Conservation (phyloP, 805 yeast genomes). For the Cyberlindnera japonica region DNA sequence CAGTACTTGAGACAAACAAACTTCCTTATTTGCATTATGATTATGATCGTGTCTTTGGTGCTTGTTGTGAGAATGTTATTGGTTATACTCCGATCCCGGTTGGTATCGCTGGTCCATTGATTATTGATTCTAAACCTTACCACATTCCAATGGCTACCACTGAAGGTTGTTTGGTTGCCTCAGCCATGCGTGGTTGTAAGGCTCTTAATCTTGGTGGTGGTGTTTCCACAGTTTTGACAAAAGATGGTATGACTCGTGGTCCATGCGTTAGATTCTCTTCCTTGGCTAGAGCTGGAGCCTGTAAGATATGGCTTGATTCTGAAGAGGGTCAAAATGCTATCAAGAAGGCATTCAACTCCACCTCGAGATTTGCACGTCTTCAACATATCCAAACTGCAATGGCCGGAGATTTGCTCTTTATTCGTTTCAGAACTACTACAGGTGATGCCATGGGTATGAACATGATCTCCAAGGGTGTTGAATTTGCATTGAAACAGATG, state of each 20-base stretch:
- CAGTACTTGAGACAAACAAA: conserved; percentile 64
- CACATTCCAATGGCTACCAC: conserved; percentile 99
- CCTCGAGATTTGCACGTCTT: conserved; percentile 94
- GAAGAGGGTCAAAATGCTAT: conserved; percentile 84
- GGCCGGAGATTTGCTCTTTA: conserved; percentile 86
- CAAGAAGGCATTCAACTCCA: conserved; percentile 90
- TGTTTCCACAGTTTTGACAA: conserved; percentile 83
- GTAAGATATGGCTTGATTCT: conserved; percentile 92
- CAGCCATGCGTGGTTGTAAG: conserved; percentile 98
- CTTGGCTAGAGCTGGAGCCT: conserved; percentile 85
- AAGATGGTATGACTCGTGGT: conserved; percentile 99
- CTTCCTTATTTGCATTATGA: conserved; percentile 84
- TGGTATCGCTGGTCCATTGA: conserved; percentile 96
- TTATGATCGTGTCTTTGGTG: conserved; percentile 94
- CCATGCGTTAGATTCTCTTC: conserved; percentile 92
- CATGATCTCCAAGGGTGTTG: conserved; percentile 99
- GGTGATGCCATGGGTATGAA: conserved; percentile 99
- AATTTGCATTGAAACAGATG: conserved; percentile 79
- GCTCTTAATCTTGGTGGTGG: conserved; percentile 98
- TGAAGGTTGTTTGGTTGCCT: conserved; percentile 97
- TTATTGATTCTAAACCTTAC: conserved; percentile 82
- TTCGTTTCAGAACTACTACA: conserved; percentile 96
- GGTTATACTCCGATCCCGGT: conserved; percentile 96
- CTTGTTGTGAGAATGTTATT: conserved; percentile 98
- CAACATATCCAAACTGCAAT: conserved; percentile 88